Conservation (phyloP, 2,329 filamentous ascomycete genomes). For the Aspergillus japonicus region DNA sequence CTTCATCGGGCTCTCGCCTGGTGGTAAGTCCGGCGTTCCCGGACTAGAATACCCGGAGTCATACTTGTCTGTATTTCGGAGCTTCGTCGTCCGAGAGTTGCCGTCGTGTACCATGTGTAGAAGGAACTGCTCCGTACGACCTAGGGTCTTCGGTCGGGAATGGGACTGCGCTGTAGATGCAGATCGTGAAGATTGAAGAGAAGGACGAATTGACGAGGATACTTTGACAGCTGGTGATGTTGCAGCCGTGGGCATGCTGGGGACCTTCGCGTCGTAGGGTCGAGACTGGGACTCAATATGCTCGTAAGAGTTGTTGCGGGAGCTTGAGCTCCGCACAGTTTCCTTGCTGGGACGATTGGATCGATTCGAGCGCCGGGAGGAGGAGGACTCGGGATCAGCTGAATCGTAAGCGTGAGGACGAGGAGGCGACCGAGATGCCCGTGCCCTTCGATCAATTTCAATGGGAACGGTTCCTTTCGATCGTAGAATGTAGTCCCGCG, state of each 20-base stretch:
- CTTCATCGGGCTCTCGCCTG: slow-evolving; percentile 32
- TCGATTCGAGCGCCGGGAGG: slow-evolving; percentile 30
- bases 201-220: slow-evolving; percentile 28
- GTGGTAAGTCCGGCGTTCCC: slow-evolving; percentile 41
- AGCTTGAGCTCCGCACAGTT: slow-evolving; percentile 27
- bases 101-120: slow-evolving; percentile 27
- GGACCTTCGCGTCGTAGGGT: slow-evolving; percentile 27
- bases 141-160: slow-evolving; percentile 28
- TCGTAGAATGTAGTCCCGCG: slow-evolving; percentile 41
- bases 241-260: slow-evolving; percentile 37
- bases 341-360: slow-evolving; percentile 31
- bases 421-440: slow-evolving; percentile 35
- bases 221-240: slow-evolving; percentile 35
- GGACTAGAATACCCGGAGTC: slow-evolving; percentile 50
- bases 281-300: slow-evolving; percentile 26
- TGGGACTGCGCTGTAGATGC: slow-evolving; percentile 29
- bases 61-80: slow-evolving; percentile 35
- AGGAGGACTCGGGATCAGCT: slow-evolving; percentile 32
- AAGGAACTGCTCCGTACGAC: slow-evolving; percentile 28
- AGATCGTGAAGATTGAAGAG: slow-evolving; percentile 33
- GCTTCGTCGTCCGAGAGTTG: slow-evolving; percentile 36
- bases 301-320: slow-evolving; percentile 33
- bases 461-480: slow-evolving; percentile 26
- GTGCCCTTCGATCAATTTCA: slow-evolving; percentile 27
- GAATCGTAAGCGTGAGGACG: slow-evolving; percentile 30